Base-by-base conservation (phyloP, 352 stramenopile species). In the Globisporangium splendens region DNA sequence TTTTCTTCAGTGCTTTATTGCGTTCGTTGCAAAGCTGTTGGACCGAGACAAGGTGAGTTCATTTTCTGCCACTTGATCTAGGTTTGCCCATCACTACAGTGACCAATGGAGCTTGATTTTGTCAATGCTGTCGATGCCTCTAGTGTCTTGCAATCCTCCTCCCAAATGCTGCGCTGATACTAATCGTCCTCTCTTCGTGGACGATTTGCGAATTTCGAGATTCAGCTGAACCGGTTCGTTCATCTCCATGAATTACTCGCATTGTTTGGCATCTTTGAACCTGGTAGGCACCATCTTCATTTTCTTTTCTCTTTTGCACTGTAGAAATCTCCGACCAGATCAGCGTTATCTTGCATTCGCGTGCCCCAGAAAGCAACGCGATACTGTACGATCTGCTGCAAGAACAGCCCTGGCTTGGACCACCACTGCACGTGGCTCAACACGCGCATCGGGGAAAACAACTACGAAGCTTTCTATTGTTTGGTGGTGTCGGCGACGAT, bases 351-450 rank as follows among this genome's bases (percentile, higher is more conserved):
- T 5, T 52, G 82, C 11, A 59, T 96, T 6, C 66, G 59, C 33
- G 59, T 87, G 41, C 81, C 85, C 1, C 42, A 59, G 17, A 91
- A 94, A 56, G 73, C 78, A 55, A 81, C 69, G 13, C 75, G 87
- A 1, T 95, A 95, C 64, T 96, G 84, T 67, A 87, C 80, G 14
- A 70, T 91, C 12, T 93, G 86, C 68, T 86, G 75, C 66, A 96
- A 96, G 59, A 89, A 73, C 52, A 93, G 82, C 31, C 77, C 79
- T 10, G 79, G 83, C 0, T 68, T 95, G 8, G 85, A 95, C 48
- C 85, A 95, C 60, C 85, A 95, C 62, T 95, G 85, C 69, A 92
- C 85, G 18, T 95, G 85, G 83, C 70, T 95, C 51, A 95, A 95
- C 61, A 95, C 85, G 7, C 93, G 85, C 65, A 93, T 95, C 48